These are phyloP conservation scores for Lagenaria siceraria DNA, from an alignment of 306 rosid genomes.

Conservation along the genomic window DNA sequence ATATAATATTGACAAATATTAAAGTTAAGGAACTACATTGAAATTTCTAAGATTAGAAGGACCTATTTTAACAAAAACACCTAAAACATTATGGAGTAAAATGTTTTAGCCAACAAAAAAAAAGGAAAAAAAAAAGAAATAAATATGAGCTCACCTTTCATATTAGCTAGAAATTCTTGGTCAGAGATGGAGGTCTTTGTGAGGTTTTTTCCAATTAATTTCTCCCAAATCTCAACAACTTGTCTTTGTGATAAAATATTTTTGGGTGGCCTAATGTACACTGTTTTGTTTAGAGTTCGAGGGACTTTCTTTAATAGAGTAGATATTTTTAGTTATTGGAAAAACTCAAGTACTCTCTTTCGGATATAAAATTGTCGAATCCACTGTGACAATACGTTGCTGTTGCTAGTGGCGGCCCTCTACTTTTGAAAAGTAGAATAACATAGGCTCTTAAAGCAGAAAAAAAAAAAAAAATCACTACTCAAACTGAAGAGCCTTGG, in stretches of 20 bases:
- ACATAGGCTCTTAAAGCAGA: no score
- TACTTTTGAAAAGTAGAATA: no score
- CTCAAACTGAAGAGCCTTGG: no score
- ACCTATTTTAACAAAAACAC: background rate
- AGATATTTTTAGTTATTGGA: no score
- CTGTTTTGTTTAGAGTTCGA: conserved; percentile 50
- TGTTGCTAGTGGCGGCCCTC: no score
- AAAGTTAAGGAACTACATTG: background rate
- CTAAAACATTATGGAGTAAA: background rate
- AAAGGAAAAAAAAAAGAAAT: no score
- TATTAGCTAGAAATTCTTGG: conserved; percentile 25
- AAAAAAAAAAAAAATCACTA: no score
- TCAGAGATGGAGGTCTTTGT: conserved; percentile 33
- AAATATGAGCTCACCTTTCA: conserved; percentile 25
- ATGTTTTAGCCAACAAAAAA: background rate
- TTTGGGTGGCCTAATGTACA: conserved; percentile 50
- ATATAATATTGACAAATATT: background rate
- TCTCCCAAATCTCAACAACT: conserved; percentile 57
- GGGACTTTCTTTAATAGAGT: background rate
- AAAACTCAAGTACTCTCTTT: no score
- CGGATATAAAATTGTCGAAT: no score
- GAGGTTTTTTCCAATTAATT: conserved; percentile 35
- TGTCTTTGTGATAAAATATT: conserved; percentile 51
- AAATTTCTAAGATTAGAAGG: background rate
- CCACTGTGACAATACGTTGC: no score